phyloP scores from a whole-genome alignment of 768 basidiomycete genomes.

The Cystofilobasidium ferigula region DNA sequence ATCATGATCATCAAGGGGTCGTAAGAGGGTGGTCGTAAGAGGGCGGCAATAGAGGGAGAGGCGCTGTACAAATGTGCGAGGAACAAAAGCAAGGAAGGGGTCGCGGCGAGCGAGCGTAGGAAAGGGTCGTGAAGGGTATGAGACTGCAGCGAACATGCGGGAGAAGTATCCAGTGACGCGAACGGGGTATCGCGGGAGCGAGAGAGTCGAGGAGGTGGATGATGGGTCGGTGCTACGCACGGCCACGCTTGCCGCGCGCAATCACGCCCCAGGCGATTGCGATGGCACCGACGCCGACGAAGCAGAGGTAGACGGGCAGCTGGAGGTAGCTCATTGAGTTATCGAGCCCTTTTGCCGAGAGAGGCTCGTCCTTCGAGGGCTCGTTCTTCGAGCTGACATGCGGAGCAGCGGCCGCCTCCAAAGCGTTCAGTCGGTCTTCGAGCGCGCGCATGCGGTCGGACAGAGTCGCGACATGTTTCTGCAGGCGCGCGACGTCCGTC shows the following conservation, averaged over 20 bases:
- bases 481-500: not conserved
- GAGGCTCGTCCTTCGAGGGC: no score
- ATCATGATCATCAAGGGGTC: no score
- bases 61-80: no score
- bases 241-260: not conserved
- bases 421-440: not conserved
- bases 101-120: no score
- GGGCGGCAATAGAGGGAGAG: no score
- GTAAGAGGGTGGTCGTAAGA: no score
- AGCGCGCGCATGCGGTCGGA: not conserved
- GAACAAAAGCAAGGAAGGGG: no score
- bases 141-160: no score
- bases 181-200: not conserved
- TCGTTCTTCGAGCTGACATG: no score
- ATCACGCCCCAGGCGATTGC: not conserved
- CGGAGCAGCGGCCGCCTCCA: not conserved
- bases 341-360: no score
- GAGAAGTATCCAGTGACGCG: not conserved
- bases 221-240: not conserved
- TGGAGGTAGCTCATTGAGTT: not conserved
- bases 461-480: not conserved
- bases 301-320: not conserved
- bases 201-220: no score
- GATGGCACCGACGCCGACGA: not conserved
- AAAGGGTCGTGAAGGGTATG: not conserved